phyloP scores from a whole-genome alignment of 805 yeast species.

The Cephaloascus fragrans region DNA sequence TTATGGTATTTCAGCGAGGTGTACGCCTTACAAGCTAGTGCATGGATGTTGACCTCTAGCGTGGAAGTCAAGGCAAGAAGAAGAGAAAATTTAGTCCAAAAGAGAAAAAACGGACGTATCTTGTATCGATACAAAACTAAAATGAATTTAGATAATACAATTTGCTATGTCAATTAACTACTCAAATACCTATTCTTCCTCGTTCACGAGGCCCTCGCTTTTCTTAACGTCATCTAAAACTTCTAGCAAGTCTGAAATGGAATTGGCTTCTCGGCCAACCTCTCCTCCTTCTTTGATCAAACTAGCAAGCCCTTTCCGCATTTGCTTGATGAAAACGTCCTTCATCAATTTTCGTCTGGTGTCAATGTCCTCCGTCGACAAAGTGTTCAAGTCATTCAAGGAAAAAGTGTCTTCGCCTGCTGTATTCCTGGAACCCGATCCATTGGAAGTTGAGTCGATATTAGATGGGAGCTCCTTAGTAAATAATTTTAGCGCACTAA shows the following conservation, averaged over 20 bases:
- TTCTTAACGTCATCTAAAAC: constrained; percentile 2
- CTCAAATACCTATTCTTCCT: too few relatives aligned
- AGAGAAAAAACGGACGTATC: too few relatives aligned
- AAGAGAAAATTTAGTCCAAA: too few relatives aligned
- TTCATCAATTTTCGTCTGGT: constrained; percentile 44
- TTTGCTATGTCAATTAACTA: too few relatives aligned
- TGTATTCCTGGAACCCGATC: background rate
- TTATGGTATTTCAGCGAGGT: too few relatives aligned
- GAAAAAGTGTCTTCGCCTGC: constrained; percentile 16
- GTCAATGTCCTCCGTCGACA: constrained; percentile 51
- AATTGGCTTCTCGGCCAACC: constrained; percentile 40
- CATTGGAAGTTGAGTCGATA: background rate
- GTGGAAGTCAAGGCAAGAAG: too few relatives aligned
- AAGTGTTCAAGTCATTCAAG: constrained; percentile 27
- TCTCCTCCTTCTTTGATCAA: constrained; percentile 67
- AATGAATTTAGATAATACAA: too few relatives aligned
- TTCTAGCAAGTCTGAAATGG: constrained; percentile 11
- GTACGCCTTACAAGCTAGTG: too few relatives aligned
- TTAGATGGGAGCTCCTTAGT: constrained; percentile 19
- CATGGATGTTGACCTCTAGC: too few relatives aligned
- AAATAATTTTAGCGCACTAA: constrained; percentile 51
- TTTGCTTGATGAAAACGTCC: constrained; percentile 41
- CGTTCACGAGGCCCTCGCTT: too few relatives aligned
- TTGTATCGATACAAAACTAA: too few relatives aligned
- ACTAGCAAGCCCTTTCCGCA: constrained; percentile 38